Percentiles rank a stretch among this genome's conserved stretches.
Evolutionary conservation across 495 filamentous ascomycete species (phyloP).

Genomic region (Penicillium tannophilum): DNA sequence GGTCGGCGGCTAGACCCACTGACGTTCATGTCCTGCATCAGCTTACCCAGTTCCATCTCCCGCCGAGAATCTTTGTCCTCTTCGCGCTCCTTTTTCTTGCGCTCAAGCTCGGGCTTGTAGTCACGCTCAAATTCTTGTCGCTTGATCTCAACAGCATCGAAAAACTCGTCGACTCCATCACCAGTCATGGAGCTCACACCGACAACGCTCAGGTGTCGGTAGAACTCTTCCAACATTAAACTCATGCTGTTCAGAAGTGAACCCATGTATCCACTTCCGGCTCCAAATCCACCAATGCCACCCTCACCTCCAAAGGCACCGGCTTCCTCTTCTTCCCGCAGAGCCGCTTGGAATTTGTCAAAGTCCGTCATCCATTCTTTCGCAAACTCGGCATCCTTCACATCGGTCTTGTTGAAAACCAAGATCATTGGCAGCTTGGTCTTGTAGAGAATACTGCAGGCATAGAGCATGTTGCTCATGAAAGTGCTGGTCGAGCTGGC

Average conservation of each 20-base stretch:
- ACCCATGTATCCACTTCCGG: conserved; percentile 95
- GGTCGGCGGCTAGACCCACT: conserved; percentile 44
- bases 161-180: conserved; percentile 88
- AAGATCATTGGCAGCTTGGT: conserved; percentile 97
- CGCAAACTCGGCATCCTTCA: conserved; percentile 84
- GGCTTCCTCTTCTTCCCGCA: conserved; percentile 74
- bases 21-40: conserved; percentile 95
- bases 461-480: conserved; percentile 99
- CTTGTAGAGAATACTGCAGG: conserved; percentile 97
- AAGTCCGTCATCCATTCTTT: conserved; percentile 99
- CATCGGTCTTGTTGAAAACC: conserved; percentile 98
- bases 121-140: conserved; percentile 86
- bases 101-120: conserved; percentile 90
- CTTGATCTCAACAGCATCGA: conserved; percentile 83
- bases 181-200: conserved; percentile 94
- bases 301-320: conserved; percentile 79
- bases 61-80: conserved; percentile 66
- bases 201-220: conserved; percentile 86
- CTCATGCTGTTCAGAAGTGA: conserved; percentile 96
- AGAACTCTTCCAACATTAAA: conserved; percentile 97
- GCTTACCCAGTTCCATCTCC: conserved; percentile 79
- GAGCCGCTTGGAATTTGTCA: conserved; percentile 87
- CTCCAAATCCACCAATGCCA: conserved; percentile 56
- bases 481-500: conserved; percentile 92
- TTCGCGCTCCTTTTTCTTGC: conserved; percentile 72